Evolutionary conservation across 2,329 filamentous ascomycete species (phyloP), one percentile per base, ranked within the genome.

Genomic region (Nigrograna mackinnonii): DNA sequence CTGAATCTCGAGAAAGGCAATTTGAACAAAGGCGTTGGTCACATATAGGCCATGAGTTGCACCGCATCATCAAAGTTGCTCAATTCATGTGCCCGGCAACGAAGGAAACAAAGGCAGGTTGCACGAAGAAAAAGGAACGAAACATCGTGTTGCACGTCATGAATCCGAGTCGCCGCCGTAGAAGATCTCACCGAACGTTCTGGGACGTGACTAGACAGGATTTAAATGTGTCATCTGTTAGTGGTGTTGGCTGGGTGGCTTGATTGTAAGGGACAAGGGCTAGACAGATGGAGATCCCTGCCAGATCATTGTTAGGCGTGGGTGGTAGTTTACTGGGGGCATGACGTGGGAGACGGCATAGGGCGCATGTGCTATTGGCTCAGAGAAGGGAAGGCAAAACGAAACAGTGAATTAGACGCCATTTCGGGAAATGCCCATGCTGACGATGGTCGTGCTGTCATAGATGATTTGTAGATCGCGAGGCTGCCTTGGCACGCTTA

Each of bases 381-480:
- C 24, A n/a, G 9, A 28, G 24, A 9, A 13, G 16, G 31, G 11
- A 18, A 17, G 17, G 31, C 16, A 34, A 18, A 34, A 34, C 31
- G 16, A 17, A 13, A 17, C 24, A n/a, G 24, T 34, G 16, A 11
- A 11, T 13, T 34, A 17, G 12, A 34, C 9, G 16, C 31, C 31
- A 18, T 13, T 34, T 34, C 31, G 16, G 31, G 31, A 13, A 17
- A 34, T 13, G 12, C 17, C 11, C 11, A 13, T 34, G 12, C 12
- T 34, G 30, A 49, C 59, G 60, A 62, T 63, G 52, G 46, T 52
- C 47, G 50, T 51, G 54, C 39, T 52, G 49, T 58, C 55, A 61
- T 60, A 39, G 54, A 54, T 50, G 42, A 33, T 44, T 38, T 39
- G 39, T 41, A 41, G 60, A 64, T 64, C 61, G 61, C 52, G 56